Base-by-base conservation (phyloP, 2,329 filamentous ascomycete genomes). In the Aspergillus jensenii region DNA sequence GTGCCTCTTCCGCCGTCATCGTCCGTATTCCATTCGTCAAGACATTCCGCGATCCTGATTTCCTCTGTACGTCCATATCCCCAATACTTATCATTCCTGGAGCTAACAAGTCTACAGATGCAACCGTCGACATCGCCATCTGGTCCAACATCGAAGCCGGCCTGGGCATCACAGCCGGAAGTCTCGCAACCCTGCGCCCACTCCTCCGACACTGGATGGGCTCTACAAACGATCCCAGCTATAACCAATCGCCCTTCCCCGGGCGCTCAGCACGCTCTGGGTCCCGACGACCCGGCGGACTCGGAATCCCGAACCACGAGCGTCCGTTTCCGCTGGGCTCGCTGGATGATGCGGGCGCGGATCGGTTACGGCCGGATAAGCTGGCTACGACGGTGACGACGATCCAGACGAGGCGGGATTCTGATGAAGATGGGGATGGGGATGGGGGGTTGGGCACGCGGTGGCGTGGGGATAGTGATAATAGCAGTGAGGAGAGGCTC, bases 141-240 rank as follows among this genome's bases (percentile, higher is more conserved):
- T 70, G 68, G 64, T 69, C 68, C 8, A 60, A 63, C 33, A 55
- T 70, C n/a, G 69, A 71, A 60, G 61, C 62, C 8, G 65, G 70
- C 6, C 59, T 71, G 15, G 68, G 73, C 2, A 76, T 78, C 31
- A 73, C 68, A 15, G 79, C 79, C 6, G 76, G 74, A 2, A 76
- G 73, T 55, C 69, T 81, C n/a, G 77, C 77, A 7, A 80, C 78
- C 1, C 68, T 81, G 1, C 75, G 78, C 1, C 79, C 80, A 0
- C 68, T 82, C 0, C 67, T 81, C 21, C 74, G 40, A 21, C 23
- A 54, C 19, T 58, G 56, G 56, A 11, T 58, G 9, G 51, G 39
- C 37, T 54, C 51, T 6, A 17, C 54, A 14, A 35, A 23, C 46
- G 45, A 50, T 15, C 12, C n/a, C 12, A n/a, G 31, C 31, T 56